A percentile compares a stretch with the other conserved stretches of the same genome.
phyloP scores from a whole-genome alignment of 495 filamentous ascomycete species.

The Pseudevernia furfuracea region DNA sequence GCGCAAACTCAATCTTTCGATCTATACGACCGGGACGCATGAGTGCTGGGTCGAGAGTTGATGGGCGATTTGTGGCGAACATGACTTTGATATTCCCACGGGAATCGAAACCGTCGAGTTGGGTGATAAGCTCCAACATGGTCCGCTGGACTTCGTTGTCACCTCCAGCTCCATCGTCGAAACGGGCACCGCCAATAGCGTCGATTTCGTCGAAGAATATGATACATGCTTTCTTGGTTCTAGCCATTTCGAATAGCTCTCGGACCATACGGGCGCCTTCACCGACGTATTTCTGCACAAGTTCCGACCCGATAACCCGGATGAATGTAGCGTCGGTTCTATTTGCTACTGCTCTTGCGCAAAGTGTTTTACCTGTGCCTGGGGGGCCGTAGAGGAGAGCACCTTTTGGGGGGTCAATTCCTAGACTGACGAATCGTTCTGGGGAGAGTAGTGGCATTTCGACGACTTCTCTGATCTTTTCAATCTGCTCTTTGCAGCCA shows the following conservation, averaged over 20 bases:
- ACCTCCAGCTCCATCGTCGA: slow-evolving; percentile 94
- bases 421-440: slow-evolving; percentile 92
- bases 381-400: slow-evolving; percentile 94
- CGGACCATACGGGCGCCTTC: slow-evolving; percentile 97
- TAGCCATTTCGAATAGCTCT: slow-evolving; percentile 98
- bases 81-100: slow-evolving; percentile 99
- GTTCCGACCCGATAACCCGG: slow-evolving; percentile 90
- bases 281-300: slow-evolving; percentile 98
- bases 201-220: slow-evolving; percentile 99
- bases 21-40: slow-evolving; percentile 98
- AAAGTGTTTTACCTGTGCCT: slow-evolving; percentile 96
- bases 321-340: slow-evolving; percentile 98
- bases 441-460: slow-evolving; percentile 96
- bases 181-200: slow-evolving; percentile 94
- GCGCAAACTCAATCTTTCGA: slow-evolving; percentile 96
- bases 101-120: slow-evolving; percentile 94
- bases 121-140: slow-evolving; percentile 97
- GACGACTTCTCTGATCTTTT: slow-evolving; percentile 96
- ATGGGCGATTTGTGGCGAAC: slow-evolving; percentile 97
- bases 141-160: slow-evolving; percentile 99
- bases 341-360: slow-evolving; percentile 94
- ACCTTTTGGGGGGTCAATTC: slow-evolving; percentile 97
- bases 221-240: slow-evolving; percentile 99
- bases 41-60: slow-evolving; percentile 88
- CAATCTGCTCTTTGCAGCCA: slow-evolving; percentile 98